These are phyloP conservation scores for Acanthamoeba sp. DNA, from an alignment of 208 protist genomes.

Conservation along the genomic window DNA sequence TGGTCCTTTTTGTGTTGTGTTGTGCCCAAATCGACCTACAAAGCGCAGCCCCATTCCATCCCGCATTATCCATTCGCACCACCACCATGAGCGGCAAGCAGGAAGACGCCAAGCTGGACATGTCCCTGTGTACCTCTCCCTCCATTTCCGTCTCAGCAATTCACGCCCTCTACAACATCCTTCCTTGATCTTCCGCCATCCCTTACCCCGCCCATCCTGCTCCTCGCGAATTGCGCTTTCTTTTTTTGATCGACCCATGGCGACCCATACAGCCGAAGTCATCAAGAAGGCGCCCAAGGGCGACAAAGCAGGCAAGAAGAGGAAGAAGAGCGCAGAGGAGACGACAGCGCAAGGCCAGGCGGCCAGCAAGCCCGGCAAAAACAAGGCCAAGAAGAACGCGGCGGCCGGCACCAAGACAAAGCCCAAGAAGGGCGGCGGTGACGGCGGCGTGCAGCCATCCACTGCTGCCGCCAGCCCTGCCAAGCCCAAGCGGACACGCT, in stretches of 20 bases:
- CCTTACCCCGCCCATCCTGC: no score
- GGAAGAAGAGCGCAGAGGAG: not conserved
- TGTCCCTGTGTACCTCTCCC: not conserved
- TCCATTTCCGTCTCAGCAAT: not conserved
- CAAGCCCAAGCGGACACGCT: constrained; percentile 6
- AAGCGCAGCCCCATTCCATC: no score
- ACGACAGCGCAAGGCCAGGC: not conserved
- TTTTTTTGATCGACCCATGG: no score
- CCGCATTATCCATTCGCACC: no score
- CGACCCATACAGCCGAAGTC: constrained; percentile 11
- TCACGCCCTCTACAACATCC: no score
- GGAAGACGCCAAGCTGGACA: constrained; percentile 17
- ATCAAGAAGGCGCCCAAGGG: constrained; percentile 12
- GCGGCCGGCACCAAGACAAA: not conserved
- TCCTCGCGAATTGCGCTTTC: no score
- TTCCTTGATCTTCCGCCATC: no score
- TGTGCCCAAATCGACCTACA: no score
- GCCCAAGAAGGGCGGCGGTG: not conserved
- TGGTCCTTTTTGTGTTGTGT: no score
- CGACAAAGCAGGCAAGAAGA: not conserved
- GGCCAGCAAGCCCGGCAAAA: not conserved
- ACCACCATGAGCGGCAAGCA: not conserved
- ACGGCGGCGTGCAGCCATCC: not conserved
- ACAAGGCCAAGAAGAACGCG: not conserved
- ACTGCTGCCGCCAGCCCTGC: no score